phyloP scores from a whole-genome alignment of 352 stramenopile genomes.

The Pythium coloratum region DNA sequence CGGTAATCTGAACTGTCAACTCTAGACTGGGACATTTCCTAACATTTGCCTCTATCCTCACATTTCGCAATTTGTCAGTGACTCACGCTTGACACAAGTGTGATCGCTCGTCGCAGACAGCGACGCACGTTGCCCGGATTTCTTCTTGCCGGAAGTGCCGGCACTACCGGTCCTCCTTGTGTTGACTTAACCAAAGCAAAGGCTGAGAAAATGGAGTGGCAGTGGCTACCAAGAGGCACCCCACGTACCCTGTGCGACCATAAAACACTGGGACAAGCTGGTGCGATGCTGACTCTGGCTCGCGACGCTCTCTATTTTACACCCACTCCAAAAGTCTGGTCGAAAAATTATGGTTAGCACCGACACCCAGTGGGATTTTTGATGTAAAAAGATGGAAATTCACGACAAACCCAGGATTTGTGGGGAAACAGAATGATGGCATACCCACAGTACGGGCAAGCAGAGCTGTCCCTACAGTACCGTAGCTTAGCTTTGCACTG shows the following conservation, averaged over 20 bases:
- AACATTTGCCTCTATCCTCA: neutral
- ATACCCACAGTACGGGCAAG: neutral
- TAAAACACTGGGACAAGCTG: neutral
- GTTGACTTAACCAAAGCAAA: neutral
- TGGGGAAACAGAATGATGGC: neutral
- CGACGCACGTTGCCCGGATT: neutral
- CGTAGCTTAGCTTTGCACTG: too few species aligned
- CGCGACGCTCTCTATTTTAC: neutral
- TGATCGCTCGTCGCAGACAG: conserved; percentile 6
- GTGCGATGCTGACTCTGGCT: neutral
- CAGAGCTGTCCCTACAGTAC: too few species aligned
- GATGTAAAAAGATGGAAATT: neutral
- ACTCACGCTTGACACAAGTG: neutral
- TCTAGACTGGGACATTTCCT: conserved; percentile 5
- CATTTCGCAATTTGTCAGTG: neutral
- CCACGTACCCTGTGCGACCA: neutral
- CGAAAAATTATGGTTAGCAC: neutral
- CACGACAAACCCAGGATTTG: neutral
- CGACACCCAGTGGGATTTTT: neutral
- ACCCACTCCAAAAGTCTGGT: neutral
- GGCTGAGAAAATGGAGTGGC: neutral
- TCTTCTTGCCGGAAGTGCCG: too few species aligned
- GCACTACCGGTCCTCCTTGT: neutral
- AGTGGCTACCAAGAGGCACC: neutral
- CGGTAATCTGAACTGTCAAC: neutral